Conservation (phyloP, 305 asterid species). For the Withania somnifera region DNA sequence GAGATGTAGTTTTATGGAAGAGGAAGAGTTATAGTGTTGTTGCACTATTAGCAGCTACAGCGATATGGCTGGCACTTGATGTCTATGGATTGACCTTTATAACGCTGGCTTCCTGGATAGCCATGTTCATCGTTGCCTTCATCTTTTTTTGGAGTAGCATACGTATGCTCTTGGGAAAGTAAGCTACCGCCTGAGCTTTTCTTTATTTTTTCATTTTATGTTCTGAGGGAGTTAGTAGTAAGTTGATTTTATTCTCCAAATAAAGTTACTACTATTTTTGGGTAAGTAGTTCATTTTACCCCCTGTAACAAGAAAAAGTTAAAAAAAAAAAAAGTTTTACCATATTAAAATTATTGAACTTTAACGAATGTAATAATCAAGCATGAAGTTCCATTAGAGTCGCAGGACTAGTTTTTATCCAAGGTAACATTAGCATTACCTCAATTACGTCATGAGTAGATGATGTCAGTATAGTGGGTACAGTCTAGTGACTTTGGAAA, state of each 20-base stretch:
- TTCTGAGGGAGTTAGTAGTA: too few relatives aligned
- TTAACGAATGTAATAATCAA: not conserved
- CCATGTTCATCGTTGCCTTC: conserved; percentile 27
- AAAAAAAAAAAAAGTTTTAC: not conserved
- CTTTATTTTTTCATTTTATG: not conserved
- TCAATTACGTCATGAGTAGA: too few relatives aligned
- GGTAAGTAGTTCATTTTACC: too few relatives aligned
- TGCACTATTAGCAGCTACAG: conserved; percentile 29
- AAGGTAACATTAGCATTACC: too few relatives aligned
- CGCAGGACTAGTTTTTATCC: too few relatives aligned
- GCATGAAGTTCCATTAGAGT: too few relatives aligned
- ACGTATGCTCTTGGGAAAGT: conserved; percentile 40
- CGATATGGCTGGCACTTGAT: conserved; percentile 32
- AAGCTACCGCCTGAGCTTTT: not conserved
- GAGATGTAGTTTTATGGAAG: conserved; percentile 48
- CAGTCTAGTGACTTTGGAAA: too few relatives aligned
- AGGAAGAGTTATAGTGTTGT: conserved; percentile 20
- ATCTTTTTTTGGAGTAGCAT: conserved; percentile 36
- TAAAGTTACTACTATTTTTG: too few relatives aligned
- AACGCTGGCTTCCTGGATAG: conserved; percentile 32
- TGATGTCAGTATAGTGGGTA: too few relatives aligned
- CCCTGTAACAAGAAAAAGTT: too few relatives aligned
- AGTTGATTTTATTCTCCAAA: too few relatives aligned
- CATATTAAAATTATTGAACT: not conserved
- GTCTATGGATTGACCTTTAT: conserved; percentile 31